Evolutionary conservation across 352 stramenopile genomes (phyloP), one percentile per base, ranked within the genome.

Genomic region (Globisporangium apiculatum): DNA sequence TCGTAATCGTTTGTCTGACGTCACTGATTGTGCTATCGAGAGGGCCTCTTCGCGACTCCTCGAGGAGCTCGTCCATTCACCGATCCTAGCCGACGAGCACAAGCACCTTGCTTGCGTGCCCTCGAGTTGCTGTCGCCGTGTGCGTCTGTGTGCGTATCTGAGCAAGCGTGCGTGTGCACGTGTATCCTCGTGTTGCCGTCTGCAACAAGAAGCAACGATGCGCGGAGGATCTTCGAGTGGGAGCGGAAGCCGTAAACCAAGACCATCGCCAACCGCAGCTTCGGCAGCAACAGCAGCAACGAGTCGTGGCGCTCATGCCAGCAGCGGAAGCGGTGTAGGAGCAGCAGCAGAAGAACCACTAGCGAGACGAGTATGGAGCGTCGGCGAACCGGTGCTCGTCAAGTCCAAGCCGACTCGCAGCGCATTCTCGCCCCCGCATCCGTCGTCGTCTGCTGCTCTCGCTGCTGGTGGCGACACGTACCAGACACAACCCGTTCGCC

Each of bases 321-420:
- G 45, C 45, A 48, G 14, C n/a, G 45, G 15, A 4, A 5, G 12
- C 5, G 5, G 12, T 18, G 2, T 31, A 31, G 42, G 12, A 7
- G 46, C 35, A 9, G 18, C 38, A 48, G 18, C 38, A 48, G 12
- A 14, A 31, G 51, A 58, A n/a, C 37, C 43, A 5, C 17, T 7
- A 31, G 7, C 47, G 35, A 64, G 54, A 31, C 53, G 42, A 12
- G 35, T 57, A 14, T 67, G 56, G 56, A 56, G 56, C 42, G 57
- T 75, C 11, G 69, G 69, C 6, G 67, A 77, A 53, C 48, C 56
- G 37, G 64, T 73, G 45, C n/a, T 67, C 18, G 67, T 75, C 42
- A 71, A 69, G 45, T 37, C 53, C 38, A 65, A 61, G 52, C 9
- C 41, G 10, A 56, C 0, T 18, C 15, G 15, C 48, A 36, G 14